Conservation (phyloP, 495 filamentous ascomycete genomes). For the Parachaetomium inaequale region DNA sequence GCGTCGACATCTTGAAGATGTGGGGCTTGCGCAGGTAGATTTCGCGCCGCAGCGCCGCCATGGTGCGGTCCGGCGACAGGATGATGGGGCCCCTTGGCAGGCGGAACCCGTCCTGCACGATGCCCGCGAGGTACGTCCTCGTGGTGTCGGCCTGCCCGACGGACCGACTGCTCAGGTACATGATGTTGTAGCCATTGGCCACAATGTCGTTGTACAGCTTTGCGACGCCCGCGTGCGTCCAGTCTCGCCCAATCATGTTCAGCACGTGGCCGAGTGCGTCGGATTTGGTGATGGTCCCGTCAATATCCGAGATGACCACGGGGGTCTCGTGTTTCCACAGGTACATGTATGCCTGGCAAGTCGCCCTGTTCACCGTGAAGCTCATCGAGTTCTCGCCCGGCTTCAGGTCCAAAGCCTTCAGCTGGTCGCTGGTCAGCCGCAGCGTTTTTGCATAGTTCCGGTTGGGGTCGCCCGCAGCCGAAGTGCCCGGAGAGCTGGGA, state of each 20-base stretch:
- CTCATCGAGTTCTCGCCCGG: slow-evolving; percentile 85
- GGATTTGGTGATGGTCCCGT: slow-evolving; percentile 98
- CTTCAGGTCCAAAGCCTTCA: slow-evolving; percentile 81
- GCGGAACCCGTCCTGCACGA: slow-evolving; percentile 80
- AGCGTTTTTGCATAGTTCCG: slow-evolving; percentile 95
- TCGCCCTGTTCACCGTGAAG: slow-evolving; percentile 93
- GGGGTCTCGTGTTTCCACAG: slow-evolving; percentile 85
- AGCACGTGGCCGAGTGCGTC: slow-evolving; percentile 96
- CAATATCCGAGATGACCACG: slow-evolving; percentile 97
- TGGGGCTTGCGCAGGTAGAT: slow-evolving; percentile 95
- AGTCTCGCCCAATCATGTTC: slow-evolving; percentile 96
- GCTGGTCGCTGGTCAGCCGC: slow-evolving; percentile 90
- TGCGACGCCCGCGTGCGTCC: slow-evolving; percentile 94
- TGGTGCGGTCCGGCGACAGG: slow-evolving; percentile 89
- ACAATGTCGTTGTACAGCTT: slow-evolving; percentile 96
- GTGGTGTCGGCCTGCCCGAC: slow-evolving; percentile 94
- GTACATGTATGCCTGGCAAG: slow-evolving; percentile 87
- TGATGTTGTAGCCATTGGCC: slow-evolving; percentile 95
- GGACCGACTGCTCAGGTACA: slow-evolving; percentile 92
- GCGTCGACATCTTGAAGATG: slow-evolving; percentile 98
- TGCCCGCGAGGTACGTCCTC: slow-evolving; percentile 82
- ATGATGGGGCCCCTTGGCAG: slow-evolving; percentile 90
- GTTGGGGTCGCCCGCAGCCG: slow-evolving; percentile 60
- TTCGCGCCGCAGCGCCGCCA: slow-evolving; percentile 90
- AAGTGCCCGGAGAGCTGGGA: slow-evolving; percentile 67